Conservation (phyloP, 1,139 yeast genomes). For the Sugiyamaella pinicola region DNA sequence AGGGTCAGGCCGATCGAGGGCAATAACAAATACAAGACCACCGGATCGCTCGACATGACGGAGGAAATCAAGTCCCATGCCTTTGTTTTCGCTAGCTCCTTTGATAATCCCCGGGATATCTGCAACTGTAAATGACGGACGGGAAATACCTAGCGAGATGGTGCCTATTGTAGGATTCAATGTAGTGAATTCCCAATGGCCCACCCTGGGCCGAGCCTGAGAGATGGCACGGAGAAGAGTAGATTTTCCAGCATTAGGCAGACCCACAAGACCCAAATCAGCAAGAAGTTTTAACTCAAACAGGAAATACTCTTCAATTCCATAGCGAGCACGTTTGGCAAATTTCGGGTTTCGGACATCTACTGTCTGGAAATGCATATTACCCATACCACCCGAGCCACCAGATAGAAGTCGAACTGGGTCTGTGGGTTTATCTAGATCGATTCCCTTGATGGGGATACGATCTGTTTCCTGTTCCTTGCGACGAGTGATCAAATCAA, state of each 20-base stretch:
- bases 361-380: conserved; percentile 87
- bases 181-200: conserved; percentile 97
- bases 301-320: conserved; percentile 65
- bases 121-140: conserved; percentile 82
- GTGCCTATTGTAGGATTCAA: conserved; percentile 92
- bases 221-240: conserved; percentile 87
- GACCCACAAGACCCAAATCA: conserved; percentile 88
- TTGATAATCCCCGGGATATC: conserved; percentile 94
- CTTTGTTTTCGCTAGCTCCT: conserved; percentile 80
- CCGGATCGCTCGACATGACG: conserved; percentile 91
- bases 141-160: conserved; percentile 64
- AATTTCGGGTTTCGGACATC: conserved; percentile 87
- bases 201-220: conserved; percentile 85
- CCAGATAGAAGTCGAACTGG: conserved; percentile 79
- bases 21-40: conserved; percentile 84
- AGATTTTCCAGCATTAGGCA: conserved; percentile 96
- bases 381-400: conserved; percentile 93
- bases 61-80: conserved; percentile 91
- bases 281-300: conserved; percentile 87
- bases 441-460: conserved; percentile 80
- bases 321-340: conserved; percentile 75
- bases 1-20: conserved; percentile 67
- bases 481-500: conserved; percentile 62
- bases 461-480: conserved; percentile 65
- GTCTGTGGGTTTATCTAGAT: conserved; percentile 63